Conservation (phyloP, 345 rosid species). For the Gossypium arboreum region DNA sequence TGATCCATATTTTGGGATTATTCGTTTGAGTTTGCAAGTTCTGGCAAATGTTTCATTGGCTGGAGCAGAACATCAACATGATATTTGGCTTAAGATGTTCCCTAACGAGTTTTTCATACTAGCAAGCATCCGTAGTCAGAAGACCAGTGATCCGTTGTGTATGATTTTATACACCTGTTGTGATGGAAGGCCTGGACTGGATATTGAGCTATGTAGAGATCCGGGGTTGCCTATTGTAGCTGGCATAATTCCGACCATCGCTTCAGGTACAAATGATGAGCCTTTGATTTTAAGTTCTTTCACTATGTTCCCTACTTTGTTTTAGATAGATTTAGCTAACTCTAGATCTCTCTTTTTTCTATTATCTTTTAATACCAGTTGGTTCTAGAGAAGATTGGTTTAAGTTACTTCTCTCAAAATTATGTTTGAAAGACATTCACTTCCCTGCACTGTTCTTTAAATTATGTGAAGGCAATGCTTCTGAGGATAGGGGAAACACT, state of each 20-base stretch:
- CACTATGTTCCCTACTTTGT: neutral
- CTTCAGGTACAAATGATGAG: constrained; percentile 34
- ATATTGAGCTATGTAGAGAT: constrained; percentile 40
- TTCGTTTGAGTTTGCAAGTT: constrained; percentile 56
- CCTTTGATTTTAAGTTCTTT: neutral
- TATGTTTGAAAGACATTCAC: constrained; percentile 51
- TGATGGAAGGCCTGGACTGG: constrained; percentile 43
- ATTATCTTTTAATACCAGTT: constrained; percentile 33
- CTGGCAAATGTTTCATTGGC: constrained; percentile 65
- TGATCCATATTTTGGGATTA: constrained; percentile 35
- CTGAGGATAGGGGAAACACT: constrained; percentile 18
- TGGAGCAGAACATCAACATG: constrained; percentile 56
- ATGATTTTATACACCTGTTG: constrained; percentile 58
- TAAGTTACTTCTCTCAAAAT: constrained; percentile 58
- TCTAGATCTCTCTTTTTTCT: neutral
- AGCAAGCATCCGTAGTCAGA: constrained; percentile 38
- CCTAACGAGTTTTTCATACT: constrained; percentile 43
- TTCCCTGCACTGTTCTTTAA: constrained; percentile 46
- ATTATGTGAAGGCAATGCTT: constrained; percentile 15
- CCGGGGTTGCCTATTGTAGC: constrained; percentile 42
- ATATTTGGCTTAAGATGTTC: constrained; percentile 52
- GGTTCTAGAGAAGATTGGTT: constrained; percentile 78
- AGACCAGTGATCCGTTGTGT: constrained; percentile 73
- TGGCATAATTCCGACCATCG: constrained; percentile 46
- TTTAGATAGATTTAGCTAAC: neutral